These are phyloP conservation scores for Themeda triandra DNA, from an alignment of 176 grass and related monocot genomes.

Conservation along the genomic window DNA sequence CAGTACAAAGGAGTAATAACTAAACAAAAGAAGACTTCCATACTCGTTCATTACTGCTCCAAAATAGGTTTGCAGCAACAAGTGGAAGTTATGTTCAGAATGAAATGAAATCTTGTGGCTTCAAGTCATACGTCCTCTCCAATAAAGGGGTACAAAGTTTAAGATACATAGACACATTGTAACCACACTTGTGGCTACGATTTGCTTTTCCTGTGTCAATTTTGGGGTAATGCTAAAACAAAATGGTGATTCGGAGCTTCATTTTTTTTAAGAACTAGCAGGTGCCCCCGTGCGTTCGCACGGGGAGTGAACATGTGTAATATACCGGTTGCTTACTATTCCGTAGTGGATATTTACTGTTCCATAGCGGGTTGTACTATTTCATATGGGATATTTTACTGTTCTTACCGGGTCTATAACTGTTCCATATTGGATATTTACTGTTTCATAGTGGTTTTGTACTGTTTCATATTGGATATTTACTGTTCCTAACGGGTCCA, in stretches of 20 bases:
- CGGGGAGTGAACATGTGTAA: too few relatives aligned
- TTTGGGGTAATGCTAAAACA: conserved; percentile 1
- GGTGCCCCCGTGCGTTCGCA: too few relatives aligned
- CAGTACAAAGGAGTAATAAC: conserved; percentile 13
- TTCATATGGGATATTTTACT: too few relatives aligned
- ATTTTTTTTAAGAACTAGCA: neutral
- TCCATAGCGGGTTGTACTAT: too few relatives aligned
- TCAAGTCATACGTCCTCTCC: neutral
- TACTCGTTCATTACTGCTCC: neutral
- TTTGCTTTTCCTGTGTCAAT: neutral
- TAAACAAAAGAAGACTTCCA: conserved; percentile 8
- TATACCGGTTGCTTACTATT: too few relatives aligned
- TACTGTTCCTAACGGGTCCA: too few relatives aligned
- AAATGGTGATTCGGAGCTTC: neutral
- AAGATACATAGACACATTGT: neutral
- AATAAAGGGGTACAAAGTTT: neutral
- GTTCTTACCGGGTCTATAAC: too few relatives aligned
- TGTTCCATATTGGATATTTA: too few relatives aligned
- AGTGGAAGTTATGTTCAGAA: neutral
- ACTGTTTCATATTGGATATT: too few relatives aligned
- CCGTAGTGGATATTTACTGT: too few relatives aligned
- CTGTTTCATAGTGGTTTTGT: too few relatives aligned
- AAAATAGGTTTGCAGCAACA: neutral
- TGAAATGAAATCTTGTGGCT: neutral
- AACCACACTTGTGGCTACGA: neutral